A percentile compares a stretch with the other conserved stretches of the same genome.
These are phyloP conservation scores for Rhynchospora breviuscula DNA, from an alignment of 176 grass and related monocot species.

Conservation along the genomic window DNA sequence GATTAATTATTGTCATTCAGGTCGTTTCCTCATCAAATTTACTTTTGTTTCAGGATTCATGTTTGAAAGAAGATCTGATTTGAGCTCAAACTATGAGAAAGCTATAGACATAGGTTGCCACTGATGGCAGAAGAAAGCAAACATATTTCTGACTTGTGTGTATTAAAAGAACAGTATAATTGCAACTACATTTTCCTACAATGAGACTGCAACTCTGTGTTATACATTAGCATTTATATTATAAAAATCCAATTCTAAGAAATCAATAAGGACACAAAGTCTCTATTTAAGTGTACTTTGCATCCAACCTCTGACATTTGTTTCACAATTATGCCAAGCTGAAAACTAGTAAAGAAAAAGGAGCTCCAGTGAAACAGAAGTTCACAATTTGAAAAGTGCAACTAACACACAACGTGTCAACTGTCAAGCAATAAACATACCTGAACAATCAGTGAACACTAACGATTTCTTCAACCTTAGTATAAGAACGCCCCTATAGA, in stretches of 20 bases:
- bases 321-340: no score
- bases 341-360: no score
- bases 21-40: no score
- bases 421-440: neutral
- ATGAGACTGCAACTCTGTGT: neutral
- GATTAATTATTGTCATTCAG: no score
- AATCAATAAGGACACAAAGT: no score
- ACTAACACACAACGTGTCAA: no score
- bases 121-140: neutral
- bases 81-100: neutral
- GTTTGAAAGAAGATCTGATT: neutral
- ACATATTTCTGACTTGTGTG: neutral
- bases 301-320: no score
- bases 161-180: neutral
- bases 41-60: no score
- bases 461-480: slow-evolving; percentile 59
- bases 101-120: neutral
- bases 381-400: no score
- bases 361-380: no score
- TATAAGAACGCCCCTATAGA: neutral
- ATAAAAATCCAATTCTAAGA: no score
- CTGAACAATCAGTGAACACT: slow-evolving; percentile 46
- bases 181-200: neutral
- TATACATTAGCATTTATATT: neutral
- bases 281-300: no score